Evolutionary conservation across 441 rosid genomes (phyloP).

Genomic region (Adansonia rubrostipa): DNA sequence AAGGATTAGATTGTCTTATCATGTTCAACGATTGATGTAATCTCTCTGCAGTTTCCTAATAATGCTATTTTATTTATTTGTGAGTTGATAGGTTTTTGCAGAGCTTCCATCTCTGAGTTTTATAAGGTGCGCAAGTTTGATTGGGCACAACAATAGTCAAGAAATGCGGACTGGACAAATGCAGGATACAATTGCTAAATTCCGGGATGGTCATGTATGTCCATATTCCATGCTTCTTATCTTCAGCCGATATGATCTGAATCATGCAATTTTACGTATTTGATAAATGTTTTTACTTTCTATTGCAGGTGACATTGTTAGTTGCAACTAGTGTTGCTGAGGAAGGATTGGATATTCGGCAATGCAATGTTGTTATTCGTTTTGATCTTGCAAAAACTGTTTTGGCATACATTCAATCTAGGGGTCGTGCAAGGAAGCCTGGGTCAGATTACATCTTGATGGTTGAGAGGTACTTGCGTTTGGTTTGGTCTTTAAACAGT

Average conservation of each 20-base stretch:
- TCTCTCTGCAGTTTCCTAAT: slow-evolving; percentile 22
- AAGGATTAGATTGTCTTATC: slow-evolving; percentile 20
- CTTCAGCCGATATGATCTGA: slow-evolving; percentile 21
- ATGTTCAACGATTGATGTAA: not conserved
- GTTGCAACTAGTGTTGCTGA: slow-evolving; percentile 99
- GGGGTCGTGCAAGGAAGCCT: slow-evolving; percentile 99
- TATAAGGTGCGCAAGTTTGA: slow-evolving; percentile 88
- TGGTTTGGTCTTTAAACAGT: slow-evolving; percentile 21
- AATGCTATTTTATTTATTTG: slow-evolving; percentile 18
- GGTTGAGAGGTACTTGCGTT: slow-evolving; percentile 85
- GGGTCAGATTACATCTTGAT: slow-evolving; percentile 98
- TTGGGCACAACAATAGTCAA: slow-evolving; percentile 96
- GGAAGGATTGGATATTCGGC: slow-evolving; percentile 99
- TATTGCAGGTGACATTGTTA: slow-evolving; percentile 80
- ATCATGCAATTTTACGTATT: slow-evolving; percentile 22
- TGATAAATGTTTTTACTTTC: slow-evolving; percentile 25
- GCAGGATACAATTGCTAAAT: slow-evolving; percentile 94
- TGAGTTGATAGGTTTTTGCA: slow-evolving; percentile 69
- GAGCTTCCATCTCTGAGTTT: slow-evolving; percentile 96
- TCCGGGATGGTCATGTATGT: slow-evolving; percentile 97
- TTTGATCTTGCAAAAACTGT: slow-evolving; percentile 99
- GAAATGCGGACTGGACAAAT: slow-evolving; percentile 95
- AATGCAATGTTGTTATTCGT: slow-evolving; percentile 98
- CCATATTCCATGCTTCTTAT: slow-evolving; percentile 13
- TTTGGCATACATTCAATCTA: slow-evolving; percentile 95